Conservation (phyloP, 495 filamentous ascomycete genomes). For the Hypoxylon fuscum region DNA sequence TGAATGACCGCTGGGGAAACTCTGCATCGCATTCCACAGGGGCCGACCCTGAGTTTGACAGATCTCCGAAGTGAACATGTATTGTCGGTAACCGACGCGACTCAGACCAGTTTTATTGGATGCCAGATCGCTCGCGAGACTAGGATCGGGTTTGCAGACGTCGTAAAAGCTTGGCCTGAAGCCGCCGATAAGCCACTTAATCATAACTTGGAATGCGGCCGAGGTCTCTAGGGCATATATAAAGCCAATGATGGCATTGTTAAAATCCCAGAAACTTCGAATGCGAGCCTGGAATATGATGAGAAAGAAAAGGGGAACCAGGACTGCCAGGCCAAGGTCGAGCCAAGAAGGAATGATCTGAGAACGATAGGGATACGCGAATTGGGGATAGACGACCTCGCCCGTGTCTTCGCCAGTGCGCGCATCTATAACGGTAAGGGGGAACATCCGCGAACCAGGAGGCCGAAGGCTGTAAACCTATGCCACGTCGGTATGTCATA, state of each 20-base stretch:
- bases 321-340: constrained; percentile 49
- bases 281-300: constrained; percentile 58
- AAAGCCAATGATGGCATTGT: constrained; percentile 62
- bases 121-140: constrained; percentile 28
- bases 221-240: constrained; percentile 61
- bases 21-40: constrained; percentile 52
- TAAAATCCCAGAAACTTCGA: constrained; percentile 65
- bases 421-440: constrained; percentile 47
- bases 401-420: constrained; percentile 41
- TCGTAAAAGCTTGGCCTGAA: constrained; percentile 63
- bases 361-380: constrained; percentile 59
- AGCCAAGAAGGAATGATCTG: constrained; percentile 60
- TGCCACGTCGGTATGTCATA: constrained; percentile 4
- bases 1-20: constrained; percentile 64
- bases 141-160: constrained; percentile 57
- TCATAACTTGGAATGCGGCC: constrained; percentile 63
- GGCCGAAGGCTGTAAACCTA: constrained; percentile 53
- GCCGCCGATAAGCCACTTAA: constrained; percentile 63
- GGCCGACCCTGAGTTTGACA: constrained; percentile 57
- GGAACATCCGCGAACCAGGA: constrained; percentile 53
- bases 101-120: constrained; percentile 27
- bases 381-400: constrained; percentile 57
- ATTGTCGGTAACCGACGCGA: constrained; percentile 55
- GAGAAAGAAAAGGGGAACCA: constrained; percentile 55
- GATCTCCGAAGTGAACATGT: constrained; percentile 61